A percentile compares a stretch with the other conserved stretches of the same genome.
These are phyloP conservation scores for Sporothrix euskadiensis DNA, from an alignment of 2,329 filamentous ascomycete genomes.

Conservation along the genomic window DNA sequence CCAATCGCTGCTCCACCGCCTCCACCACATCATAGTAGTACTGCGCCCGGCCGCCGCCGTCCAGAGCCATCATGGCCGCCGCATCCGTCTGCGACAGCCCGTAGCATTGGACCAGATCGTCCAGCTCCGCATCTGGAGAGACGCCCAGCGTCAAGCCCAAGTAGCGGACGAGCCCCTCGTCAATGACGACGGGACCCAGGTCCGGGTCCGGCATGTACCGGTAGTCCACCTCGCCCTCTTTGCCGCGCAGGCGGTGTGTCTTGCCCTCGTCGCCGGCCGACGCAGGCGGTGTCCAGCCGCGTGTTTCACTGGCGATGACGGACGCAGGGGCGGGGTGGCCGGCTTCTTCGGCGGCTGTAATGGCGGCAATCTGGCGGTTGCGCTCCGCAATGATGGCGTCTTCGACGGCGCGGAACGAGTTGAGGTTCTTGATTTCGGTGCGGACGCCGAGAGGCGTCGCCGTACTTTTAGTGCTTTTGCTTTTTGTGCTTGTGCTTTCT, in stretches of 20 bases:
- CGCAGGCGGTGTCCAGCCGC: constrained; percentile 74
- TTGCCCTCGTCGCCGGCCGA: constrained; percentile 63
- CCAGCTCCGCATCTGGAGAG: constrained; percentile 69
- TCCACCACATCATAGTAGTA: constrained; percentile 73
- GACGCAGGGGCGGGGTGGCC: constrained; percentile 57
- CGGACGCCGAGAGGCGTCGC: constrained; percentile 68
- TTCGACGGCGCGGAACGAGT: constrained; percentile 91
- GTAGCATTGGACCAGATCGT: constrained; percentile 62
- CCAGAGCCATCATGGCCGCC: constrained; percentile 71
- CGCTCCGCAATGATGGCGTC: constrained; percentile 91
- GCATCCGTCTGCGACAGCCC: constrained; percentile 80
- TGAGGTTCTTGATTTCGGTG: constrained; percentile 97
- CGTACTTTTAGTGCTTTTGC: neutral
- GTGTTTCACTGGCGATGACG: constrained; percentile 67
- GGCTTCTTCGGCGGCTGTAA: constrained; percentile 79
- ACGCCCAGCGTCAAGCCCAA: constrained; percentile 65
- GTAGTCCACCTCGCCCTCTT: constrained; percentile 97
- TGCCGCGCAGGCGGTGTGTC: constrained; percentile 79
- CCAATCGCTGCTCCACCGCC: constrained; percentile 41
- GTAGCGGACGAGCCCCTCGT: constrained; percentile 65
- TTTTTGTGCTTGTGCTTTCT: too few species aligned
- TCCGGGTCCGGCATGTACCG: constrained; percentile 98
- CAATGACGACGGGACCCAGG: constrained; percentile 75
- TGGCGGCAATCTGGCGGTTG: constrained; percentile 78
- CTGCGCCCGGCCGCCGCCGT: constrained; percentile 76